Evolutionary conservation across 768 basidiomycete genomes (phyloP), one percentile per base, ranked within the genome.

Genomic region (Gautieria morchelliformis): DNA sequence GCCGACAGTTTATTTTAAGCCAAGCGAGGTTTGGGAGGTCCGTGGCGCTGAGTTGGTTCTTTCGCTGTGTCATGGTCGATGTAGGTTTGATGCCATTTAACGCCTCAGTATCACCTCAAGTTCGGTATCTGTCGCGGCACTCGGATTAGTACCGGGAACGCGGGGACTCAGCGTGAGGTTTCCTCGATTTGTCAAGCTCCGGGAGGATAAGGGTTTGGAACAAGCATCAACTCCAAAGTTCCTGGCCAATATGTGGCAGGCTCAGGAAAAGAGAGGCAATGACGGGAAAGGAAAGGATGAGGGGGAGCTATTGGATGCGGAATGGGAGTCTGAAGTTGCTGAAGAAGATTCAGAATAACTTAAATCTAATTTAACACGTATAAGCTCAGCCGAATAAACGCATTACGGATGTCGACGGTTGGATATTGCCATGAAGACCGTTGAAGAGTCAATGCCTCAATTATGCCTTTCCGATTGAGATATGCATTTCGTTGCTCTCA

Each of bases 11-110:
- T 89, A 83, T 67, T 87, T 89, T 65, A 77, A 75, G 61, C 86
- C 87, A 19, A 71, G 72, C 57, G 82, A 88, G 66, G 89, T 93
- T 15, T 96, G 93, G 93, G 93, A 96, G 71, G 87, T 95, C 58
- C 79, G 82, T 27, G 84, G 85, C 40, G 85, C 87, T 59, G 83
- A 87, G 85, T 81, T 61, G 67, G 75, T 67, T 52, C 30, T 41
- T 22, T 57, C 44, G 22, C 39, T 33, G 12, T 32, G 20, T 58
- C 39, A 58, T 39, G 51, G 19, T 15, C 14, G 30, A 46, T 42
- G 27, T 41, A 22, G 45, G 32, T 59, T 61, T 45, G 35, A 37
- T 14, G 35, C 4, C 35, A 37, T 37, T 14, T 10, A 37, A 37
- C 35, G 10, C 35, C 40, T 41, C 52, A 89, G 86, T 64, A 78